A percentile compares a stretch with the other conserved stretches of the same genome.
Conservation (phyloP, 2,329 filamentous ascomycete genomes). For the Sclerotinia subarctica region DNA sequence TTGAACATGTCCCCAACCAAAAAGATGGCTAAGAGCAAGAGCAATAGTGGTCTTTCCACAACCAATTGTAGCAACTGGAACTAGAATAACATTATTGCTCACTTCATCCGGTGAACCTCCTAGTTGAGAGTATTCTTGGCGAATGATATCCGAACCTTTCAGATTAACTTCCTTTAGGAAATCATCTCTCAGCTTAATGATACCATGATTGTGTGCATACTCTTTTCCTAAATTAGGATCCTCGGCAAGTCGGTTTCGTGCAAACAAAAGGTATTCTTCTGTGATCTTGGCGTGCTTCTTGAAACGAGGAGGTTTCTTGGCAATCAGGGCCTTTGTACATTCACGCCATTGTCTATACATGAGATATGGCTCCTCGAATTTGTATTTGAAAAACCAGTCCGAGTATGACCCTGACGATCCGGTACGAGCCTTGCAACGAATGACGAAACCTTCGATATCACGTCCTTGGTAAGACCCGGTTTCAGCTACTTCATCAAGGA, state of each 20-base stretch:
- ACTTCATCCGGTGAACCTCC: slow-evolving; percentile 53
- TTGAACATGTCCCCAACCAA: slow-evolving; percentile 89
- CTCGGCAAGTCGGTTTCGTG: slow-evolving; percentile 66
- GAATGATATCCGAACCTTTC: slow-evolving; percentile 85
- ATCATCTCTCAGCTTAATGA: slow-evolving; percentile 84
- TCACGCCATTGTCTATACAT: slow-evolving; percentile 99
- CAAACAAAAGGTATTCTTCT: slow-evolving; percentile 83
- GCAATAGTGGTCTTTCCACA: slow-evolving; percentile 96
- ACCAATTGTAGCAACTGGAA: slow-evolving; percentile 88
- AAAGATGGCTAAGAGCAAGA: slow-evolving; percentile 75
- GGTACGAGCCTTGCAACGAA: slow-evolving; percentile 72
- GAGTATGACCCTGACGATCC: slow-evolving; percentile 54
- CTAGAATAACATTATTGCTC: slow-evolving; percentile 70
- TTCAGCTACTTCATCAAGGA: slow-evolving; percentile 81
- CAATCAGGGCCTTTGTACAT: slow-evolving; percentile 86
- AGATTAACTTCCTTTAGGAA: slow-evolving; percentile 81
- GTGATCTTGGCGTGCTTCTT: slow-evolving; percentile 90
- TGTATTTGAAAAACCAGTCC: slow-evolving; percentile 99
- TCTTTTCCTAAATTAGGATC: slow-evolving; percentile 65
- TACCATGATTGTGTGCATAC: slow-evolving; percentile 89
- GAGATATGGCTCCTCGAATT: slow-evolving; percentile 97
- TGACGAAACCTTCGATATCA: slow-evolving; percentile 95
- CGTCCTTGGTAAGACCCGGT: slow-evolving; percentile 86
- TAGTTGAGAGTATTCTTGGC: slow-evolving; percentile 59
- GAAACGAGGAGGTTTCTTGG: slow-evolving; percentile 68